Evolutionary conservation across 495 filamentous ascomycete species (phyloP), one percentile per base, ranked within the genome.

Genomic region (Xylaria flabelliformis): DNA sequence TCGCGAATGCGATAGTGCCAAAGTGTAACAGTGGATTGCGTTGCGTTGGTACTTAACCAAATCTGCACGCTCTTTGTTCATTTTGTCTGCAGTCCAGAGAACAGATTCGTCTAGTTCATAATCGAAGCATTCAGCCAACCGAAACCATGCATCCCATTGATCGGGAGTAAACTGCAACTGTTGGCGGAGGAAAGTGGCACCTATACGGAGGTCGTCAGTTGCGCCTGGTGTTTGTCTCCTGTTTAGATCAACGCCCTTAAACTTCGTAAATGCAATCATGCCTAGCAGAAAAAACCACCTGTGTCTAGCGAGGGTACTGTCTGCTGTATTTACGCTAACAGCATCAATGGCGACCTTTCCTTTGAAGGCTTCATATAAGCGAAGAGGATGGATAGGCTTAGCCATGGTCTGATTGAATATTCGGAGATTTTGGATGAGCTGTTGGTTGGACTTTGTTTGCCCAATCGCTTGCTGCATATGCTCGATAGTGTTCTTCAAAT

Each of bases 61-160:
- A 56, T 97, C 93, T 8, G 83, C 80, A 56, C 89, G 89, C 73
- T 92, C 91, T 77, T 92, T 95, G 80, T 98, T 98, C 78, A 98
- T 90, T 77, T 97, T 97, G 67, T 99, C 97, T 4, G 96, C 92
- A n/a, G 90, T 91, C 96, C 97, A 98, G 7, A 94, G 91, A 13
- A 97, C 92, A 2, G 91, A 89, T 77, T 99, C 97, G 70, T 99
- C 97, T 59, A 98, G 81, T 77, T 97, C 93, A 32, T 91, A 89
- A 78, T 98, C 96, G 78, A 95, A 97, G 29, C 92, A 92, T 74
- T 99, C 96, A 13, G 91, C 96, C 7, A 98, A 86, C 61, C 96
- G 90, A 79, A 95, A 98, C 97, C 96, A 99, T 0, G 95, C 91
- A 79, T 98, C 95, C 96, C 96, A 99, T 61, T 91, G 89, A 36